Evolutionary conservation across 2,329 filamentous ascomycete genomes (phyloP), one percentile per base, ranked within the genome.

Genomic region (Neonectria punicea): DNA sequence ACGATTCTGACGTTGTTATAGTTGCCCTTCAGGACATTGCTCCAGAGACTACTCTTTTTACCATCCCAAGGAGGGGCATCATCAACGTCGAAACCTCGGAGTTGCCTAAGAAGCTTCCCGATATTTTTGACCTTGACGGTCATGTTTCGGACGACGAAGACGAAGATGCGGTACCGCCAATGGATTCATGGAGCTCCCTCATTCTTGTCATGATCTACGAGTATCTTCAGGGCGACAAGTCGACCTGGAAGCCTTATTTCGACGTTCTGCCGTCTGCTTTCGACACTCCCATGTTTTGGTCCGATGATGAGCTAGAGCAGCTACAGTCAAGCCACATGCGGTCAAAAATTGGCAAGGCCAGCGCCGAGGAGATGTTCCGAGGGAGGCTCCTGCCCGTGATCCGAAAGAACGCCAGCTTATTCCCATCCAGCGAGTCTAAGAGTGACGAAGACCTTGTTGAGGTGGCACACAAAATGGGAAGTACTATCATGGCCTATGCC

Each of bases 231-330:
- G 89, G 78, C 54, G 81, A 72, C 65, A 80, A 70, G 1, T 97
- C 93, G 1, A 81, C 80, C 9, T 97, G 94, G 94, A 87, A 89
- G 68, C 85, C 89, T 0, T 97, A 97, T 78, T 89, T 97, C 70
- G 85, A 89, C 62, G 83, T 97, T 20, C 84, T 97, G 5, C 93
- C 93, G 1, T 70, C 75, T 5, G 74, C 80, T 1, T 97, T 97
- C 75, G 88, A 96, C 77, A 97, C 93, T 2, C 86, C 95, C 69
- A 97, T 98, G 92, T 97, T 94, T 80, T 98, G 94, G 94, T 83
- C 86, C 2, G 82, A 86, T 1, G 80, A 83, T 1, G 93, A 97
- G 77, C 83, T 97, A 3, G 80, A 82, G 1, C 85, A 91, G 73
- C 86, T 97, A 9, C 90, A 95, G 79, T 92, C 90, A 18, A 94